A percentile compares a stretch with the other conserved stretches of the same genome.
Evolutionary conservation across 2,329 filamentous ascomycete species (phyloP).

Genomic region (Sclerotiophoma versabilis): DNA sequence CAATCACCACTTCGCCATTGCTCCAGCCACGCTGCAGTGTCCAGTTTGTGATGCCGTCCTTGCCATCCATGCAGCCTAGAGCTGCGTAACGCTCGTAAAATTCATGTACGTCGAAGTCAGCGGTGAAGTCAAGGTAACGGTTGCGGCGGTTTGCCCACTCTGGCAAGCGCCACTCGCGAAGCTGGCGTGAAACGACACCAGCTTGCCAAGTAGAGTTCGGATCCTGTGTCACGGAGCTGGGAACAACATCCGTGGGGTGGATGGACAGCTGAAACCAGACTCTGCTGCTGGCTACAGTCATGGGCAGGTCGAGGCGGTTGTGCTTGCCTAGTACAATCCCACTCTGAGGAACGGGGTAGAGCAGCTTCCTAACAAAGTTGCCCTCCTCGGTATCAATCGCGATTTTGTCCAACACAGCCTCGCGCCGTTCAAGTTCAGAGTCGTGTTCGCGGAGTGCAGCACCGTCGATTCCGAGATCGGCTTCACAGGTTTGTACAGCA

Average conservation of each 20-base stretch:
- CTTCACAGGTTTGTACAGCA: constrained; percentile 76
- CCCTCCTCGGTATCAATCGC: constrained; percentile 82
- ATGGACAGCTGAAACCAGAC: constrained; percentile 94
- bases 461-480: constrained; percentile 78
- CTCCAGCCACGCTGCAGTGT: constrained; percentile 95
- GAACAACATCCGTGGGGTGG: constrained; percentile 88
- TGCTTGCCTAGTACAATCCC: constrained; percentile 81
- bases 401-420: constrained; percentile 85
- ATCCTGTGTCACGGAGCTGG: constrained; percentile 74
- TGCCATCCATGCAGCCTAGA: constrained; percentile 87
- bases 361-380: constrained; percentile 79
- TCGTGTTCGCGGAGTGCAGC: constrained; percentile 75
- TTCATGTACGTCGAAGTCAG: constrained; percentile 94
- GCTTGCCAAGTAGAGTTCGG: constrained; percentile 91
- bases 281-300: constrained; percentile 79
- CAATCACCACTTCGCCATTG: constrained; percentile 93
- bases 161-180: constrained; percentile 89
- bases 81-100: constrained; percentile 82
- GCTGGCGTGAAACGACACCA: constrained; percentile 87
- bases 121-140: constrained; percentile 91
- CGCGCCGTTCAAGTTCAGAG: constrained; percentile 79
- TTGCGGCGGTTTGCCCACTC: constrained; percentile 97
- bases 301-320: constrained; percentile 79
- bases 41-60: constrained; percentile 94
- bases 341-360: constrained; percentile 79